Base-by-base conservation (phyloP, 495 filamentous ascomycete genomes). In the Oidiodendron maius region DNA sequence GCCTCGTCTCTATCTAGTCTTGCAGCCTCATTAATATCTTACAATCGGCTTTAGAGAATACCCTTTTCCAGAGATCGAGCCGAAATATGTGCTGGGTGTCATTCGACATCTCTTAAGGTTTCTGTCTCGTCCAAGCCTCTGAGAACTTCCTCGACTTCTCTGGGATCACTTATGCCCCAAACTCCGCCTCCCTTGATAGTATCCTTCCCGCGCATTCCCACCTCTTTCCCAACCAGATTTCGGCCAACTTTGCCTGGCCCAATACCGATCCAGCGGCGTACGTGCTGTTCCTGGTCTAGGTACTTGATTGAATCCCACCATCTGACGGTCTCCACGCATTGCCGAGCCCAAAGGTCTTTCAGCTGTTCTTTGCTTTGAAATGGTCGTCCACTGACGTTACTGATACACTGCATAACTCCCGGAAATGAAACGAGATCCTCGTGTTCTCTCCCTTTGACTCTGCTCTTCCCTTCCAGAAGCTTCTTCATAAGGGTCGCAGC, bases 261-360 rank as follows among this genome's bases (percentile, higher is more conserved):
- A 53, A 98, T 87, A 15, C 91, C 93, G 40, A 98, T 75, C 90
- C 91, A 97, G 37, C 89, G 73, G 55, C 80, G 73, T 6, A 97
- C 87, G 47, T 84, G 86, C 58, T 81, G 71, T 49, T 93, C 86
- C 55, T 93, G 83, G 61, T 97, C 88, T 36, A 98, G 68, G 57
- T 91, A 96, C 53, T 81, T 81, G 39, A 97, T 86, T 52, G 85
- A 90, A 40, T 93, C 88, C 82, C 87, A 93, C 93, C 93, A 98
- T 50, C 76, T 72, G 12, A 98, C 89, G 12, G 91, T 96, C 67
- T 95, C 88, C 12, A 90, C 82, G 40, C 83, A 89, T 56, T 86
- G 81, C 47, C 86, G 66, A 11, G 89, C 84, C 26, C 96, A 61
- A 3, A 91, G 64, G 50, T 87, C 77, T 55, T 83, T 86, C 18